Percentiles rank a stretch among this genome's conserved stretches.
Evolutionary conservation across 1,284 basidiomycete genomes (phyloP).

Genomic region (Ganoderma boninense): DNA sequence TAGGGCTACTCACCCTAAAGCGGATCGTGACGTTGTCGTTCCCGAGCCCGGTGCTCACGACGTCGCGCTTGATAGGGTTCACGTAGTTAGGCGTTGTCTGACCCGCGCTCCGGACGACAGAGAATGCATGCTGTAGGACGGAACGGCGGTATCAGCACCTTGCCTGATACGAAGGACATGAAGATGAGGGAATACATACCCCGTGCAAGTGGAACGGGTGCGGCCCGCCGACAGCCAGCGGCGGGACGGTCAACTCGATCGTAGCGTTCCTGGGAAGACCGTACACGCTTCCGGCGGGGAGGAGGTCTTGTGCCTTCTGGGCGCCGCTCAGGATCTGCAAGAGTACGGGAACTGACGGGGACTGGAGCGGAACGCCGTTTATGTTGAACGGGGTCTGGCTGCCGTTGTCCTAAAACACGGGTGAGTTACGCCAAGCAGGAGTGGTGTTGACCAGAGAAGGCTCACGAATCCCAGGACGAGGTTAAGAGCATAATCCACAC

Average conservation of each 20-base stretch:
- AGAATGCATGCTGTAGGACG: conserved; percentile 33
- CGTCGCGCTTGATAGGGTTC: conserved; percentile 46
- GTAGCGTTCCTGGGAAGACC: conserved; percentile 39
- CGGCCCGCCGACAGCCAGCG: conserved; percentile 23
- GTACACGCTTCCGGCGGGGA: conserved; percentile 44
- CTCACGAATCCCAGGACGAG: conserved; percentile 12
- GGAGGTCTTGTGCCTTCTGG: conserved; percentile 37
- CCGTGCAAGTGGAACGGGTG: conserved; percentile 54
- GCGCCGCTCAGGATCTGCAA: conserved; percentile 49
- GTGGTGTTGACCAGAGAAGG: conserved; percentile 32
- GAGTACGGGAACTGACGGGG: conserved; percentile 44
- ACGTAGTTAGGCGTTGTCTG: conserved; percentile 43
- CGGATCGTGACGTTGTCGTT: conserved; percentile 40
- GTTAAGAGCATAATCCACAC: neutral
- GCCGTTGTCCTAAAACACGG: neutral
- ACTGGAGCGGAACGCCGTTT: conserved; percentile 38
- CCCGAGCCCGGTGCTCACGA: conserved; percentile 35
- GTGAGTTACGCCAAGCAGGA: no score
- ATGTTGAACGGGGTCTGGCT: conserved; percentile 16
- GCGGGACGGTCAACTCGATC: conserved; percentile 47
- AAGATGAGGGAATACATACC: conserved; percentile 27
- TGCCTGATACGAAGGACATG: neutral
- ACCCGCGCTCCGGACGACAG: conserved; percentile 33
- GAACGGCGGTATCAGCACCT: neutral
- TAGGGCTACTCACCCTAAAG: conserved; percentile 30